These are phyloP conservation scores for Stenogyne calaminthoides DNA, from an alignment of 305 asterid genomes.

Conservation along the genomic window DNA sequence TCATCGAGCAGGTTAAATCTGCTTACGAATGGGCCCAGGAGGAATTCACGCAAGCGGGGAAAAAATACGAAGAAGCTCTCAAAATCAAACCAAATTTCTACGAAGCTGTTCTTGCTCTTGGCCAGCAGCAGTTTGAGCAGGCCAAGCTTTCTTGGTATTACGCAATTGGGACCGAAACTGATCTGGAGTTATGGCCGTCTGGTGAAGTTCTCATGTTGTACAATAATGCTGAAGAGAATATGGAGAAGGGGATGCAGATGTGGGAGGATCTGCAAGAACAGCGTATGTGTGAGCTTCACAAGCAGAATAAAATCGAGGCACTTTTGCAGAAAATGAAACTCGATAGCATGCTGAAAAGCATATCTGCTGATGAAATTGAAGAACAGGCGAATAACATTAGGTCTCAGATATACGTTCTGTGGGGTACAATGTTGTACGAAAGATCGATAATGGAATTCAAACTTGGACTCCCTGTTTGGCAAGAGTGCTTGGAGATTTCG, in stretches of 20 bases:
- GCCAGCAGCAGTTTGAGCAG: conserved; percentile 87
- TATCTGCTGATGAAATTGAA: conserved; percentile 63
- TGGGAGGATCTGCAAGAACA: conserved; percentile 75
- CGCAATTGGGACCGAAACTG: conserved; percentile 50
- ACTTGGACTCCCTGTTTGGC: conserved; percentile 84
- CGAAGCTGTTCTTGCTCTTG: conserved; percentile 79
- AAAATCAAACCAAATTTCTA: conserved; percentile 71
- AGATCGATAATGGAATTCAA: conserved; percentile 92
- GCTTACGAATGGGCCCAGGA: conserved; percentile 83
- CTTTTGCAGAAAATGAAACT: conserved; percentile 60
- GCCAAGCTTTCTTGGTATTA: conserved; percentile 96
- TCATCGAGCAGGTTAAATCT: conserved; percentile 44
- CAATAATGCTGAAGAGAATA: conserved; percentile 81
- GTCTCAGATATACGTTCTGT: conserved; percentile 77
- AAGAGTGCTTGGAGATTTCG: conserved; percentile 83
- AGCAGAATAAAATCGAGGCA: conserved; percentile 42
- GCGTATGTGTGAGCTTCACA: conserved; percentile 47
- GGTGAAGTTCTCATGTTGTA: conserved; percentile 74
- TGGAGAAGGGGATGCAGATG: conserved; percentile 86
- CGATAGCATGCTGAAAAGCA: conserved; percentile 51
- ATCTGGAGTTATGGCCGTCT: conserved; percentile 69
- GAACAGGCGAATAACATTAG: conserved; percentile 76
- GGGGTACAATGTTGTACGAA: conserved; percentile 95
- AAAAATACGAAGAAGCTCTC: conserved; percentile 76
- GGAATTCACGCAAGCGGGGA: conserved; percentile 71